Evolutionary conservation across 1,284 basidiomycete genomes (phyloP).

Genomic region (Boletus semigastroideus): DNA sequence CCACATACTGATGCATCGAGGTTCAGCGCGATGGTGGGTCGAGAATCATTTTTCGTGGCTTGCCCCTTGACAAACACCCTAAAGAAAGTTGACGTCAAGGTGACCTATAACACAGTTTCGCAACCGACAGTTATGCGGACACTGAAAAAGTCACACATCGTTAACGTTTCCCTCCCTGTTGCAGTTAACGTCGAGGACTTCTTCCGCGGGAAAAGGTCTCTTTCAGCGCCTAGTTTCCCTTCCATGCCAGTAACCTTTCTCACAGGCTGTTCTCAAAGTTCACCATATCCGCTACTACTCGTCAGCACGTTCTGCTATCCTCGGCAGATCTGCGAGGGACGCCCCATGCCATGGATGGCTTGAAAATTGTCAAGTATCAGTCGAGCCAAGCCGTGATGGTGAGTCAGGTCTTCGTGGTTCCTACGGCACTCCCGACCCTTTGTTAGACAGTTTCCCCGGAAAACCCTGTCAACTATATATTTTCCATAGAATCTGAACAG

Average conservation of each 20-base stretch:
- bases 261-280: constrained; percentile 76
- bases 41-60: background rate
- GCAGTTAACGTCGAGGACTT: constrained; percentile 86
- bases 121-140: constrained; percentile 54
- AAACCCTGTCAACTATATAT: constrained; percentile 71
- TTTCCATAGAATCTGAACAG: constrained; percentile 59
- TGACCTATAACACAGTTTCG: constrained; percentile 59
- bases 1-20: constrained; percentile 64
- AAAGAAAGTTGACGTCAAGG: constrained; percentile 61
- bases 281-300: constrained; percentile 70
- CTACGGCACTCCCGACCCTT: constrained; percentile 1
- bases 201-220: constrained; percentile 68
- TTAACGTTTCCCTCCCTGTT: constrained; percentile 70
- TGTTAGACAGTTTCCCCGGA: constrained; percentile 65
- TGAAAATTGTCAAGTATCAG: constrained; percentile 52
- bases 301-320: constrained; percentile 68
- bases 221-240: background rate
- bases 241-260: constrained; percentile 7
- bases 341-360: constrained; percentile 41
- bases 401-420: constrained; percentile 13
- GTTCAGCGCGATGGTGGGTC: constrained; percentile 53
- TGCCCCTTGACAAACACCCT: constrained; percentile 4
- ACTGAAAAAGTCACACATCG: constrained; percentile 49
- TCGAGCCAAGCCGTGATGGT: constrained; percentile 44
- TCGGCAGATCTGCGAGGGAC: constrained; percentile 53